These are phyloP conservation scores for Fomitopsis pulvina DNA, from an alignment of 768 basidiomycete species.

Conservation along the genomic window DNA sequence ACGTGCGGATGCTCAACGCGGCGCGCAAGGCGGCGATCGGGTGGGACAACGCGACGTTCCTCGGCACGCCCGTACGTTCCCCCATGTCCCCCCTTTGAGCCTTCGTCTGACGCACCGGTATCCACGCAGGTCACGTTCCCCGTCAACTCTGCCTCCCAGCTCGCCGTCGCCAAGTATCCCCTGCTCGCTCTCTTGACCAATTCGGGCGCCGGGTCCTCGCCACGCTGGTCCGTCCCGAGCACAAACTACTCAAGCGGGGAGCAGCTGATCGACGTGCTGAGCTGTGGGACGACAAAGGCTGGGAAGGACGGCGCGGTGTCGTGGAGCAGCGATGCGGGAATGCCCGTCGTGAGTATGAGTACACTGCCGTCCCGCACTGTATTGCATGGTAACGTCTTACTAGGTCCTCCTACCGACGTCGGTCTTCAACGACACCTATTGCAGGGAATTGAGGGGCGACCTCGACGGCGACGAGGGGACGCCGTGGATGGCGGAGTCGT, in stretches of 20 bases:
- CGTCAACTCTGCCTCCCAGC: constrained; percentile 27
- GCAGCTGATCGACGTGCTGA: constrained; percentile 45
- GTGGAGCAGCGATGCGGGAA: constrained; percentile 34
- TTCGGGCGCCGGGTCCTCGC: constrained; percentile 32
- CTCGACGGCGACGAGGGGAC: background rate
- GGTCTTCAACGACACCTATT: constrained; percentile 1
- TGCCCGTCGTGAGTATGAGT: background rate
- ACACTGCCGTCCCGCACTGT: background rate
- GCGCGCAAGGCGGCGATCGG: constrained; percentile 39
- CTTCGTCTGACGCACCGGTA: background rate
- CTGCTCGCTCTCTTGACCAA: constrained; percentile 53
- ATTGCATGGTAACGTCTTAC: background rate
- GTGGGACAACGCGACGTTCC: constrained; percentile 34
- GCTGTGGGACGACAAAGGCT: constrained; percentile 34
- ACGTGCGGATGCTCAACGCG: constrained; percentile 41
- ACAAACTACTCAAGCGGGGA: constrained; percentile 34
- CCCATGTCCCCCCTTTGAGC: constrained; percentile 24
- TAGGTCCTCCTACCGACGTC: constrained; percentile 2
- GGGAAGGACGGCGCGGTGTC: constrained; percentile 35
- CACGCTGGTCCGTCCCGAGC: constrained; percentile 37
- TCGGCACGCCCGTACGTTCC: constrained; percentile 41
- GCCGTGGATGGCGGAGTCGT: background rate
- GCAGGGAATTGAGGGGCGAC: constrained; percentile 2
- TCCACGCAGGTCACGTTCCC: constrained; percentile 40
- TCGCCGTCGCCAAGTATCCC: constrained; percentile 50